Percentiles rank a stretch among this genome's conserved stretches.
Conservation (phyloP, 345 rosid genomes). For the Syzygium jambos region DNA sequence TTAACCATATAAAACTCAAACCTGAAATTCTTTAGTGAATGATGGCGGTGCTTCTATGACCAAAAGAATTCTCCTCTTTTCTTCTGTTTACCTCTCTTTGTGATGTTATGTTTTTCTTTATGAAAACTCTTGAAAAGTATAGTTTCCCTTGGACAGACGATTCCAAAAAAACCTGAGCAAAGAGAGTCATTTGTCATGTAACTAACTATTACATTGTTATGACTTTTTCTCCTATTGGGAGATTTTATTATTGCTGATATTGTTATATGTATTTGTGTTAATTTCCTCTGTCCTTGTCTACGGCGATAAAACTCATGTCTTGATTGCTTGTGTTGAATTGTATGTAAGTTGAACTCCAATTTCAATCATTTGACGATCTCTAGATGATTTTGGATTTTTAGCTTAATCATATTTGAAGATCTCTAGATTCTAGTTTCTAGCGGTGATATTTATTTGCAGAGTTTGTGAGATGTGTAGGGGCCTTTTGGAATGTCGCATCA, state of each 20-base stretch:
- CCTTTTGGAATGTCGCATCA: constrained; percentile 75
- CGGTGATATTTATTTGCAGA: not conserved
- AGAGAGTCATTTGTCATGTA: not conserved
- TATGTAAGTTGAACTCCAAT: not conserved
- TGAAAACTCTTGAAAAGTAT: not conserved
- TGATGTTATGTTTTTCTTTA: not conserved
- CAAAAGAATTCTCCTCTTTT: not conserved
- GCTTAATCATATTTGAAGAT: not conserved
- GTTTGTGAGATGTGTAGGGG: constrained; percentile 32
- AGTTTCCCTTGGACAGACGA: not conserved
- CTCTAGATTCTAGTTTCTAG: not conserved
- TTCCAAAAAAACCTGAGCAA: not conserved
- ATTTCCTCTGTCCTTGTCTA: not conserved
- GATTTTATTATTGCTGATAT: not conserved
- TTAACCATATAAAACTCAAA: not conserved
- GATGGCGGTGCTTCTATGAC: not conserved
- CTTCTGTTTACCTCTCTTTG: not conserved
- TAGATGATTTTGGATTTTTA: not conserved
- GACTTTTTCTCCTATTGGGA: not conserved
- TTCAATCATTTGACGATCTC: not conserved
- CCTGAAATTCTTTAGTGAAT: not conserved
- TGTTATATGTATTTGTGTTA: not conserved
- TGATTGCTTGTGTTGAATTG: not conserved
- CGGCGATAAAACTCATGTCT: not conserved
- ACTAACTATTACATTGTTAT: not conserved